Evolutionary conservation across 2,329 filamentous ascomycete genomes (phyloP), one percentile per base, ranked within the genome.

Genomic region (Lasiodiplodia gonubiensis): DNA sequence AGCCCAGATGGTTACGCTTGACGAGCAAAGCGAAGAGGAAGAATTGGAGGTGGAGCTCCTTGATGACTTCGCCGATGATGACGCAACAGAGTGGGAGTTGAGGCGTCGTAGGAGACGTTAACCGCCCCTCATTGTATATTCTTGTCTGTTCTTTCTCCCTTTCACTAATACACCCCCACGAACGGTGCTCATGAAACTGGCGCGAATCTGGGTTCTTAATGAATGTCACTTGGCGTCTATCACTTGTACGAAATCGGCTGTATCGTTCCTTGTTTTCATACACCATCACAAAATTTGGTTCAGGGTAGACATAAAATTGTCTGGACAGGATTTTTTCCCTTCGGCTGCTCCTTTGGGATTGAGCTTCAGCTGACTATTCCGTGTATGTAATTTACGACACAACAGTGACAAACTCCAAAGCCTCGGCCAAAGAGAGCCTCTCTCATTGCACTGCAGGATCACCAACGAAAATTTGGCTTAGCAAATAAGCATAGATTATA

Each of bases 41-140:
- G 66, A 65, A 35, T n/a, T 67, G 52, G 66, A 46, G 42, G 42
- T 10, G 18, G n/a, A 68, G 23, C 54, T 69, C 21, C 23, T 46
- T 59, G 61, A 8, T 35, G 35, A 65, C 54, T 68, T 30, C n/a
- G 39, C 52, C n/a, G 25, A 66, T 6, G 37, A 65, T n/a, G 39
- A 49, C 18, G 35, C 25, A 21, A 66, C 33, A 5, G 64, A 66
- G 64, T 66, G 64, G 54, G 70, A 71, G 64, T 66, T 71, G 16
- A 68, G 69, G 37, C 59, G 59, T 12, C 64, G 64, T 37, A 66
- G 69, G 51, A 68, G 66, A 68, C 51, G 49, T 33, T 70, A 35
- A 60, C 60, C 3, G 2, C 23, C n/a, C 21, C 3, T 6, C 10
- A n/a, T 10, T 48, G 18, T 12, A n/a, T 12, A 30, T 46, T 16